Evolutionary conservation across 495 filamentous ascomycete species (phyloP).

Genomic region (Penicillium argentinense): DNA sequence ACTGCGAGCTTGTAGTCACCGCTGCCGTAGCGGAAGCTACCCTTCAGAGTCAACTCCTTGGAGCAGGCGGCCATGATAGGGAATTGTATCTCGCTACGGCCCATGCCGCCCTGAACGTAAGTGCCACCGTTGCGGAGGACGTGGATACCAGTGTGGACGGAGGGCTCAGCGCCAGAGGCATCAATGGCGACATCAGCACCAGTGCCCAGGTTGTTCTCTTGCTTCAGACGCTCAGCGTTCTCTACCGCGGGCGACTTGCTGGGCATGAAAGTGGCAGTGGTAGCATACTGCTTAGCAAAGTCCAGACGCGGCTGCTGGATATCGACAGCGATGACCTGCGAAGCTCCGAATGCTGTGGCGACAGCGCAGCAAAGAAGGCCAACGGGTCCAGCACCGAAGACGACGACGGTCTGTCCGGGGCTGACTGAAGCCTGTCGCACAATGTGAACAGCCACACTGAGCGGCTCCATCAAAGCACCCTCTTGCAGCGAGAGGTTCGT

Average conservation of each 20-base stretch:
- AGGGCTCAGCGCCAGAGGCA: conserved; percentile 55
- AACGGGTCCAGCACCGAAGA: conserved; percentile 56
- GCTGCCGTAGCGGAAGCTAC: conserved; percentile 54
- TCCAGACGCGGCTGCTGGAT: conserved; percentile 50
- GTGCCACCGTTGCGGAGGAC: conserved; percentile 53
- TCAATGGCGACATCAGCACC: conserved; percentile 60
- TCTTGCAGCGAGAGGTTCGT: conserved; percentile 46
- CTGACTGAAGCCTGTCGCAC: conserved; percentile 44
- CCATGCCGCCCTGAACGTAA: conserved; percentile 63
- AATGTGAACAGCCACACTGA: conserved; percentile 57
- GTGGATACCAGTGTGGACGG: conserved; percentile 54
- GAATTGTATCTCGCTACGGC: conserved; percentile 53
- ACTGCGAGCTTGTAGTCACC: conserved; percentile 58
- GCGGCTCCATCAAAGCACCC: conserved; percentile 54
- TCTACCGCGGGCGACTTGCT: conserved; percentile 32
- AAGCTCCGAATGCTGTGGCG: conserved; percentile 52
- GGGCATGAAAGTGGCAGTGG: conserved; percentile 44
- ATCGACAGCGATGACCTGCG: conserved; percentile 54
- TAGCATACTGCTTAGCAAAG: conserved; percentile 52
- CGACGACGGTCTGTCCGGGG: conserved; percentile 51
- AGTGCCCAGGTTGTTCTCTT: conserved; percentile 42
- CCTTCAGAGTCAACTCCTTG: conserved; percentile 53
- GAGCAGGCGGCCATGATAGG: conserved; percentile 58
- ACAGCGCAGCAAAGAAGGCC: conserved; percentile 56
- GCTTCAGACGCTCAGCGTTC: conserved; percentile 42